A percentile compares a stretch with the other conserved stretches of the same genome.
Conservation (phyloP, 768 basidiomycete genomes). For the Cantharellus cinnabarinus region DNA sequence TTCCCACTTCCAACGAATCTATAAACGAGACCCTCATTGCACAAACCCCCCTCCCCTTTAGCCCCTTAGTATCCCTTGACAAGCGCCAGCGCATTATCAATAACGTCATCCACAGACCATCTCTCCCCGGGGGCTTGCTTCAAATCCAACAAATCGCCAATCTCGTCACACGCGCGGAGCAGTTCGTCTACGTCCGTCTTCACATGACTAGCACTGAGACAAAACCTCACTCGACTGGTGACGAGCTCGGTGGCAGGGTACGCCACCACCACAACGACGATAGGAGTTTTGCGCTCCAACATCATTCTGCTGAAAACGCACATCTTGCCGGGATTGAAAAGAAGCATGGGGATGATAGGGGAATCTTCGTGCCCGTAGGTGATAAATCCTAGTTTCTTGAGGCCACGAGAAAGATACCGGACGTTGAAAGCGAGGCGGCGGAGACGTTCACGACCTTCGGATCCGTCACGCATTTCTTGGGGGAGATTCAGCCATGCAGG, state of each 20-base stretch:
- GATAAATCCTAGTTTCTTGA: slow-evolving; percentile 89
- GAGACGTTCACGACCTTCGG: slow-evolving; percentile 65
- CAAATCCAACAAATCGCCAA: slow-evolving; percentile 76
- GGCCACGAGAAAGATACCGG: slow-evolving; percentile 69
- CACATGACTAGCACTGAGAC: slow-evolving; percentile 84
- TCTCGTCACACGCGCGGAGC: slow-evolving; percentile 72
- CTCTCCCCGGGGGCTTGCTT: slow-evolving; percentile 57
- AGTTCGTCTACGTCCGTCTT: slow-evolving; percentile 88
- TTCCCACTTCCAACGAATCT: no score
- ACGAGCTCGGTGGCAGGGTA: slow-evolving; percentile 84
- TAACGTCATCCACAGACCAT: slow-evolving; percentile 63
- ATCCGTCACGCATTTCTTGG: slow-evolving; percentile 50
- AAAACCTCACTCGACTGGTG: slow-evolving; percentile 79
- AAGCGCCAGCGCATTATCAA: background rate
- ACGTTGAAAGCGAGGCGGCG: slow-evolving; percentile 88
- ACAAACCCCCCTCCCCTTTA: no score
- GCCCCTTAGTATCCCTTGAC: background rate
- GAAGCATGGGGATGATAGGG: slow-evolving; percentile 78
- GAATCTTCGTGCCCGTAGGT: slow-evolving; percentile 81
- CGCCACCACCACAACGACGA: slow-evolving; percentile 75
- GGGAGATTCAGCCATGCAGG: slow-evolving; percentile 70
- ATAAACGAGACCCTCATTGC: no score
- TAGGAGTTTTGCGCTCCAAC: slow-evolving; percentile 56
- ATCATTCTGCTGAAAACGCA: slow-evolving; percentile 77
- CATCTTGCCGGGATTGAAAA: slow-evolving; percentile 93